Evolutionary conservation across 1,139 yeast genomes (phyloP).

Genomic region (Debaryomyces psychrophilus): DNA sequence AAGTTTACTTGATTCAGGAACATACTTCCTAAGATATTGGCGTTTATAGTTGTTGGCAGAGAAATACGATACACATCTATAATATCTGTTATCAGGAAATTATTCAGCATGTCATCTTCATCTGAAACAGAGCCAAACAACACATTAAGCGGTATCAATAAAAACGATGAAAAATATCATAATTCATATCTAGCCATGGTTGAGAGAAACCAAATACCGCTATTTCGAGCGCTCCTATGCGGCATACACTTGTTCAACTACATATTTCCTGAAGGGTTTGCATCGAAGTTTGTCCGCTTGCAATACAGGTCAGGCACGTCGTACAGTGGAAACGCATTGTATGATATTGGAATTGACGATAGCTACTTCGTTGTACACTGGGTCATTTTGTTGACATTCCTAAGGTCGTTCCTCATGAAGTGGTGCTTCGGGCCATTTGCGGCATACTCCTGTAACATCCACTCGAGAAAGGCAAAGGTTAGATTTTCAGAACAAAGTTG

Average conservation of each 20-base stretch:
- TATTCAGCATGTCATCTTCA: constrained; percentile 4
- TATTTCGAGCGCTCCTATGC: constrained; percentile 35
- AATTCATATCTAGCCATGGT: constrained; percentile 33
- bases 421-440: constrained; percentile 64
- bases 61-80: not conserved
- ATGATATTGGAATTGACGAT: constrained; percentile 64
- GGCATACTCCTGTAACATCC: constrained; percentile 43
- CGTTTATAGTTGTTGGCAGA: constrained; percentile 2
- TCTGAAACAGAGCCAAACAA: not conserved
- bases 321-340: constrained; percentile 28
- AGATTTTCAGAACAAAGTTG: constrained; percentile 90
- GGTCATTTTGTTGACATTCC: constrained; percentile 58
- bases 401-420: constrained; percentile 64
- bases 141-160: not conserved
- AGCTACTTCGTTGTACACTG: constrained; percentile 56
- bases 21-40: not conserved
- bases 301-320: constrained; percentile 44
- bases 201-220: constrained; percentile 44
- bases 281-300: constrained; percentile 50
- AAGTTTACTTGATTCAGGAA: not conserved
- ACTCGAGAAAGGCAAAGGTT: constrained; percentile 52
- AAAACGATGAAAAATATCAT: constrained; percentile 19
- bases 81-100: not conserved
- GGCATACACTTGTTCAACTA: constrained; percentile 32
- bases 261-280: constrained; percentile 27